Evolutionary conservation across 306 rosid genomes (phyloP).

Genomic region (Vigna trinervia): DNA sequence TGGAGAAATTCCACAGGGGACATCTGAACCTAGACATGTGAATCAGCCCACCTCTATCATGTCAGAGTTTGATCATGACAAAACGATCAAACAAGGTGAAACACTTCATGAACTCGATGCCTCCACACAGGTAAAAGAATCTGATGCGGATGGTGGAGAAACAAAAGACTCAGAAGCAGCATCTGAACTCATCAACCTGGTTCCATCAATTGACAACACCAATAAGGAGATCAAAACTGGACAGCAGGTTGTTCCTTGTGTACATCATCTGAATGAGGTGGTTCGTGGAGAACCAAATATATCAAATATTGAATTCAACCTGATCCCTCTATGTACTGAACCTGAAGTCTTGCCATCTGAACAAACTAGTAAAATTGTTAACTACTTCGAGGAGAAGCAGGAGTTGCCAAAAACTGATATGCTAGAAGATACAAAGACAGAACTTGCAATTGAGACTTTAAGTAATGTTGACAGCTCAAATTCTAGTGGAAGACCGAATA

Average conservation of each 20-base stretch:
- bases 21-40: constrained; percentile 38
- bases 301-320: constrained; percentile 49
- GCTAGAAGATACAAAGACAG: constrained; percentile 27
- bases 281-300: constrained; percentile 42
- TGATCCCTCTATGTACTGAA: constrained; percentile 47
- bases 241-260: constrained; percentile 36
- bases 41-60: constrained; percentile 33
- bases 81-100: constrained; percentile 44
- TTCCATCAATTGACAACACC: constrained; percentile 39
- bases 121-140: constrained; percentile 47
- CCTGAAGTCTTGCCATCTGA: constrained; percentile 40
- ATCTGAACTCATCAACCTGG: constrained; percentile 40
- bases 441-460: constrained; percentile 35
- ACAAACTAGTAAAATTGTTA: constrained; percentile 36
- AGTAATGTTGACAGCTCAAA: constrained; percentile 19
- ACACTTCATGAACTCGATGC: constrained; percentile 38
- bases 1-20: constrained; percentile 44
- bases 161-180: constrained; percentile 40
- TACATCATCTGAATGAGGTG: constrained; percentile 44
- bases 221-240: constrained; percentile 40
- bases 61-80: constrained; percentile 36
- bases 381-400: constrained; percentile 43
- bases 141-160: constrained; percentile 39
- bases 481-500: constrained; percentile 28
- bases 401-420: constrained; percentile 30